Evolutionary conservation across 805 yeast species (phyloP), one percentile per base, ranked within the genome.

Genomic region (Pichia paraexigua): DNA sequence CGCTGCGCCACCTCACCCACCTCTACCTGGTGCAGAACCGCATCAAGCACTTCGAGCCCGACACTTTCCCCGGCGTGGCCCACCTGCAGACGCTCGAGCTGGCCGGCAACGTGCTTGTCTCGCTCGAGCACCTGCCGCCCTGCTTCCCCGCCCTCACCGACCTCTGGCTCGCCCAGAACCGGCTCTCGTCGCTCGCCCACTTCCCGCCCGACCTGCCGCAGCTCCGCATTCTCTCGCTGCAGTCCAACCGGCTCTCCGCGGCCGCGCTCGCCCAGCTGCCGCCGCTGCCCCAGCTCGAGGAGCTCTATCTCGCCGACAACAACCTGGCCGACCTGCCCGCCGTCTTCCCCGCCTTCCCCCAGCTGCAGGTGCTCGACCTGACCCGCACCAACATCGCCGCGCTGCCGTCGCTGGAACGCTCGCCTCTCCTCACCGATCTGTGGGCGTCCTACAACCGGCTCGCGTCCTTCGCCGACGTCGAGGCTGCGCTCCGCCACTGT

Each of bases 391-490:
- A 72, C 52, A 74, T 94, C 41, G 58, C 74, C 4, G 75, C 77
- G 47, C 68, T 94, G 42, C 83, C 80, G 52, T 82, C 85, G 56
- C 58, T 94, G 49, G 68, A 72, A 1, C 94, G 86, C 58, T 74
- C 94, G 52, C 65, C 58, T 0, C 62, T 83, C n/a, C 73, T 94
- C 52, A 90, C 96, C 10, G 99, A 94, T 67, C 72, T 94, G 49
- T 94, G 99, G 99, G 89, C 95, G 25, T 86, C 96, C 0, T 79
- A 80, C 61, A 94, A 92, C 66, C 67, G 78, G 59, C 66, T 94
- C 22, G 76, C 79, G 35, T 72, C 79, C 41, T 91, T 87, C 66
- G 80, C 82, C 35, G 83, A 88, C 48, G 70, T 94, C 45, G 82
- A 80, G 48, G 65, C 75, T 21, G 83, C 88, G 63, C 74, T 94